Conservation (phyloP, 2,329 filamentous ascomycete genomes). For the Didymella pinodella region DNA sequence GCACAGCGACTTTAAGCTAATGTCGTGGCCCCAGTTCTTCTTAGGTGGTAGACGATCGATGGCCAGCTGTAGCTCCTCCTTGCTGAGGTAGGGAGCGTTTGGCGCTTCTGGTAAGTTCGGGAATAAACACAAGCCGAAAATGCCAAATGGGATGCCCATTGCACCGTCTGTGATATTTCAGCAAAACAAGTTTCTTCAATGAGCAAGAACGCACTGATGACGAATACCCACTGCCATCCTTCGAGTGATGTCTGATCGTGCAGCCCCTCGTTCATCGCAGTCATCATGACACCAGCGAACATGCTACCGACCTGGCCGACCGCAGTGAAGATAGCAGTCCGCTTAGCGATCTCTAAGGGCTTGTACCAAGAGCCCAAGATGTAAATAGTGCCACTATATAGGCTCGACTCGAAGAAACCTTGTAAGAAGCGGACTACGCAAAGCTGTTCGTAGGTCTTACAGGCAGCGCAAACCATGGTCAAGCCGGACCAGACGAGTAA, state of each 20-base stretch:
- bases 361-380: constrained; percentile 44
- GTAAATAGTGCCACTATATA: constrained; percentile 44
- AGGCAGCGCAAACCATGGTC: constrained; percentile 42
- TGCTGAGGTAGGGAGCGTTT: constrained; percentile 34
- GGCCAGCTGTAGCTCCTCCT: constrained; percentile 37
- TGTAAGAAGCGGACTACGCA: constrained; percentile 40
- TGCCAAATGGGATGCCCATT: constrained; percentile 42
- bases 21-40: constrained; percentile 36
- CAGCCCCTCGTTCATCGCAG: constrained; percentile 41
- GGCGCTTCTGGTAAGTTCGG: constrained; percentile 40
- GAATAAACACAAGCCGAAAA: constrained; percentile 40
- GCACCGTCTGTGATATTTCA: constrained; percentile 34
- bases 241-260: constrained; percentile 30
- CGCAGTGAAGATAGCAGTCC: constrained; percentile 43
- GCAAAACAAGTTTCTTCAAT: background rate
- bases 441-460: constrained; percentile 38
- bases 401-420: constrained; percentile 39
- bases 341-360: constrained; percentile 40
- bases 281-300: constrained; percentile 47
- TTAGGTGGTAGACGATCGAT: constrained; percentile 38
- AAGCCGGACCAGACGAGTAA: constrained; percentile 40
- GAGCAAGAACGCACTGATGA: constrained; percentile 30
- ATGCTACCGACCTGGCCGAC: constrained; percentile 43
- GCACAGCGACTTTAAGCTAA: constrained; percentile 33
- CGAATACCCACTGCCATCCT: constrained; percentile 44